Evolutionary conservation across 768 basidiomycete species (phyloP).

Genomic region (Leccinellum rugosiceps): DNA sequence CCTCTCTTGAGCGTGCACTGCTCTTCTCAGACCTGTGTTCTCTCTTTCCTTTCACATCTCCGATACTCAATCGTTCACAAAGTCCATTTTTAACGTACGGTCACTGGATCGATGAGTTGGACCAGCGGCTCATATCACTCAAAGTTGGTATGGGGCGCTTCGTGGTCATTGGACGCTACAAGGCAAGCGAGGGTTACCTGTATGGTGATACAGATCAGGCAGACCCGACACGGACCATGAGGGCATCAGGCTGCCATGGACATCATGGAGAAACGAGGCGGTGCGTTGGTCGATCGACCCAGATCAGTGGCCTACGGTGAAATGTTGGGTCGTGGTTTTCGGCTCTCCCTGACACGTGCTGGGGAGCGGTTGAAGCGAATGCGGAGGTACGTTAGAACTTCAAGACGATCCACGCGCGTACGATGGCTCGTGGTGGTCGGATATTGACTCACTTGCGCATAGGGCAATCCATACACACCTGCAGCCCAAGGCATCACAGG

Average conservation of each 20-base stretch:
- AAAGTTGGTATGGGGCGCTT: slow-evolving; percentile 36
- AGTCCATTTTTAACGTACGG: slow-evolving; percentile 31
- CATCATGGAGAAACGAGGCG: slow-evolving; percentile 59
- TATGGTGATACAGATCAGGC: background rate
- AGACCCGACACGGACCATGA: background rate
- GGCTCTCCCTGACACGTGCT: slow-evolving; percentile 43
- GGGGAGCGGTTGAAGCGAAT: slow-evolving; percentile 54
- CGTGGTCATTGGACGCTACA: slow-evolving; percentile 18
- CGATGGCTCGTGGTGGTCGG: too few relatives aligned
- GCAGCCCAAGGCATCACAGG: slow-evolving; percentile 43
- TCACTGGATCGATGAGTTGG: slow-evolving; percentile 54
- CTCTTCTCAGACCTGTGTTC: background rate
- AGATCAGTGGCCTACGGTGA: slow-evolving; percentile 46
- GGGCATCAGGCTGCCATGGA: slow-evolving; percentile 46
- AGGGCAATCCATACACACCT: slow-evolving; percentile 55
- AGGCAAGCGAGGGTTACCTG: slow-evolving; percentile 1
- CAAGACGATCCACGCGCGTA: background rate
- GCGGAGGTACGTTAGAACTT: slow-evolving; percentile 38
- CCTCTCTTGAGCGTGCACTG: slow-evolving; percentile 19
- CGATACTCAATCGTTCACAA: background rate
- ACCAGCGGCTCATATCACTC: slow-evolving; percentile 51
- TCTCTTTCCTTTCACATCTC: background rate
- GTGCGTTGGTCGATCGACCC: slow-evolving; percentile 29
- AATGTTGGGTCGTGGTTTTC: slow-evolving; percentile 50
- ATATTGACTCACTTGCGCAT: background rate